A percentile compares a stretch with the other conserved stretches of the same genome.
phyloP scores from a whole-genome alignment of 805 yeast genomes.

The Hanseniaspora occidentalis region DNA sequence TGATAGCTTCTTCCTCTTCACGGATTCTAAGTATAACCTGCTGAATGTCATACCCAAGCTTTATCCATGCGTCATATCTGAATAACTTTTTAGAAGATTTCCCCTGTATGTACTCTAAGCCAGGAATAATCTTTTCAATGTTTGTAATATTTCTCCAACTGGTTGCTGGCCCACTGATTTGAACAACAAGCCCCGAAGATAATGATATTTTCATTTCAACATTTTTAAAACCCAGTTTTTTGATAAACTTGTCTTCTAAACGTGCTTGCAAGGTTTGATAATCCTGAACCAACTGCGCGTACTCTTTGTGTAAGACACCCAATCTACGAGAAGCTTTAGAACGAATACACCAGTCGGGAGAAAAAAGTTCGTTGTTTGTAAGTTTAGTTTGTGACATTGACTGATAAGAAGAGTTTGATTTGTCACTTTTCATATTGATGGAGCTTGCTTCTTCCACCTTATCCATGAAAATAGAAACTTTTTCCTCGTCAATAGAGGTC shows the following conservation, averaged over 20 bases:
- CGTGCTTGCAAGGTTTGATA: slow-evolving; percentile 20
- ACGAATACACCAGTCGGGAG: slow-evolving; percentile 25
- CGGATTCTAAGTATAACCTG: slow-evolving; percentile 34
- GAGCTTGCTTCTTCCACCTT: slow-evolving; percentile 11
- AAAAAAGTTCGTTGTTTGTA: slow-evolving; percentile 7
- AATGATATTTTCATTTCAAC: slow-evolving; percentile 30
- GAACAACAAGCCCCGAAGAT: slow-evolving; percentile 34
- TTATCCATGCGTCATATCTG: slow-evolving; percentile 36
- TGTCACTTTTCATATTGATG: slow-evolving; percentile 5
- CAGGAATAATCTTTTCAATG: neutral
- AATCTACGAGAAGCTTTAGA: slow-evolving; percentile 24
- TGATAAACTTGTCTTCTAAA: slow-evolving; percentile 20
- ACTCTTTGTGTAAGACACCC: slow-evolving; percentile 23
- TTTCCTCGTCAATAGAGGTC: slow-evolving; percentile 29
- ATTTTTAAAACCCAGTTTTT: slow-evolving; percentile 17
- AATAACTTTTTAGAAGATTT: slow-evolving; percentile 35
- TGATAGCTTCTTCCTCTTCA: slow-evolving; percentile 40
- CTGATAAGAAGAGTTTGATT: slow-evolving; percentile 1
- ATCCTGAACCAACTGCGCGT: slow-evolving; percentile 17
- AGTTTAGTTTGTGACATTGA: neutral
- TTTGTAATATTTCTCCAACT: slow-evolving; percentile 12
- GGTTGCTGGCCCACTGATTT: slow-evolving; percentile 30
- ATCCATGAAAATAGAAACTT: slow-evolving; percentile 16
- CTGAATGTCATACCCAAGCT: slow-evolving; percentile 38
- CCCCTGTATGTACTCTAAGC: slow-evolving; percentile 17